phyloP scores from a whole-genome alignment of 2,329 filamentous ascomycete species.

The Tolypocladium cylindrosporum region DNA sequence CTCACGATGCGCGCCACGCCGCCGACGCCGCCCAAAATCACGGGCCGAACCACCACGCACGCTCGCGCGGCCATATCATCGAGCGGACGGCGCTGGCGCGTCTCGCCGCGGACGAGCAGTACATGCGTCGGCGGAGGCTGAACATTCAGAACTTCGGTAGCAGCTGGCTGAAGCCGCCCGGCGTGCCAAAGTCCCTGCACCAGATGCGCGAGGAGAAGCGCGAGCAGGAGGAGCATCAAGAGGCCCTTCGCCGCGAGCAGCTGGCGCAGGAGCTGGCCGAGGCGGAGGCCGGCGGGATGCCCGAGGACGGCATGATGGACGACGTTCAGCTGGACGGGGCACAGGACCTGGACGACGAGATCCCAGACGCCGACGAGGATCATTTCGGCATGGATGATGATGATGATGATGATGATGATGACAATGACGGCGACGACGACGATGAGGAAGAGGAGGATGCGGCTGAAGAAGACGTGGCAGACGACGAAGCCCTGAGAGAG shows the following conservation, averaged over 20 bases:
- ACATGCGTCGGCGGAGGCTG: slow-evolving; percentile 63
- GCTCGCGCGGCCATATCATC: slow-evolving; percentile 33
- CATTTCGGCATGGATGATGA: slow-evolving; percentile 40
- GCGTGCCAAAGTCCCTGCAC: slow-evolving; percentile 79
- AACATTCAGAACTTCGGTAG: slow-evolving; percentile 83
- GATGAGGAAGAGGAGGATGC: slow-evolving; percentile 28
- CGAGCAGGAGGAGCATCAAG: slow-evolving; percentile 78
- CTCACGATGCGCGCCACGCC: slow-evolving; percentile 21
- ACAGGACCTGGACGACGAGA: slow-evolving; percentile 61
- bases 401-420: slow-evolving; percentile 31
- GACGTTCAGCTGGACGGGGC: slow-evolving; percentile 46
- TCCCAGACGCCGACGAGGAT: slow-evolving; percentile 52
- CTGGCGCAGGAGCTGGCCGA: slow-evolving; percentile 66
- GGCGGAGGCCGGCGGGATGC: slow-evolving; percentile 35
- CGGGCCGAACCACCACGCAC: slow-evolving; percentile 19
- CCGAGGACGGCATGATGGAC: slow-evolving; percentile 38
- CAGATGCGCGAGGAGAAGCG: slow-evolving; percentile 82
- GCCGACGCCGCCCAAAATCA: slow-evolving; percentile 17
- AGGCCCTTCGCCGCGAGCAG: slow-evolving; percentile 60
- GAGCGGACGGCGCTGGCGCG: slow-evolving; percentile 56
- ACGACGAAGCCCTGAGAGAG: slow-evolving; percentile 28
- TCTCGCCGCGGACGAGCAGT: slow-evolving; percentile 66
- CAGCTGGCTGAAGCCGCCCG: slow-evolving; percentile 83
- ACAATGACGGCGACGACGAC: slow-evolving; percentile 28
- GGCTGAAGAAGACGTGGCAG: slow-evolving; percentile 29